Percentiles rank a stretch among this genome's conserved stretches.
These are phyloP conservation scores for Tubosaeta sp. DNA, from an alignment of 768 basidiomycete genomes.

Conservation along the genomic window DNA sequence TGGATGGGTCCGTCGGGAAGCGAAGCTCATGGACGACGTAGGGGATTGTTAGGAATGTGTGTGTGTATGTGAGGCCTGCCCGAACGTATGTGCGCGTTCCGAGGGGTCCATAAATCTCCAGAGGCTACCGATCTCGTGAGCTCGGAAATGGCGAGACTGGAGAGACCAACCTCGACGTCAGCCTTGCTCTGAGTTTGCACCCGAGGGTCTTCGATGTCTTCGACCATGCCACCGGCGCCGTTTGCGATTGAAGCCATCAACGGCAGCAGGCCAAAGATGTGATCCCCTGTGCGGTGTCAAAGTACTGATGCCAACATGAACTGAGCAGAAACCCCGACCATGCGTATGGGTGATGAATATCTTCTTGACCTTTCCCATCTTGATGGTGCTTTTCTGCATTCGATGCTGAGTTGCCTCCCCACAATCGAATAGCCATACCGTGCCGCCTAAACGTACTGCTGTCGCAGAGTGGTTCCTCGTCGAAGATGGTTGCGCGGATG, in stretches of 20 bases:
- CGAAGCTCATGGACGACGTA: conserved; percentile 86
- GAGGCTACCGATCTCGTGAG: conserved; percentile 38
- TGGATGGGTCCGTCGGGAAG: conserved; percentile 52
- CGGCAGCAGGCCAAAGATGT: conserved; percentile 73
- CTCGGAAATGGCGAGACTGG: not conserved
- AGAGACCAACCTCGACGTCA: conserved; percentile 15
- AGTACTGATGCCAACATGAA: not conserved
- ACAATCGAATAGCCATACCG: conserved; percentile 84
- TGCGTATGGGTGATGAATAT: conserved; percentile 90
- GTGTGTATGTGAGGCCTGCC: conserved; percentile 58
- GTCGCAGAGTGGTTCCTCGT: conserved; percentile 77
- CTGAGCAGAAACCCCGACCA: conserved; percentile 39
- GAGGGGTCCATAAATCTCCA: conserved; percentile 84
- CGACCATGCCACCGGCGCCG: conserved; percentile 64
- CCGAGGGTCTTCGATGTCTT: conserved; percentile 59
- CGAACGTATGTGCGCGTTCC: conserved; percentile 83
- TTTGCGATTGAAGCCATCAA: conserved; percentile 67
- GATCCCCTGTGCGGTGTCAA: conserved; percentile 52
- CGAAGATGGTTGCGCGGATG: conserved; percentile 74
- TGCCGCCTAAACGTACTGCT: conserved; percentile 58
- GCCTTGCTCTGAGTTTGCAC: conserved; percentile 14
- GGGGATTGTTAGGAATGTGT: conserved; percentile 58
- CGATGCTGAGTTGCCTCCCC: conserved; percentile 82
- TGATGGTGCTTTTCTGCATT: conserved; percentile 66
- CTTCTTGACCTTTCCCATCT: conserved; percentile 75